phyloP scores from a whole-genome alignment of 768 basidiomycete species.

The Tulasnella sp. region DNA sequence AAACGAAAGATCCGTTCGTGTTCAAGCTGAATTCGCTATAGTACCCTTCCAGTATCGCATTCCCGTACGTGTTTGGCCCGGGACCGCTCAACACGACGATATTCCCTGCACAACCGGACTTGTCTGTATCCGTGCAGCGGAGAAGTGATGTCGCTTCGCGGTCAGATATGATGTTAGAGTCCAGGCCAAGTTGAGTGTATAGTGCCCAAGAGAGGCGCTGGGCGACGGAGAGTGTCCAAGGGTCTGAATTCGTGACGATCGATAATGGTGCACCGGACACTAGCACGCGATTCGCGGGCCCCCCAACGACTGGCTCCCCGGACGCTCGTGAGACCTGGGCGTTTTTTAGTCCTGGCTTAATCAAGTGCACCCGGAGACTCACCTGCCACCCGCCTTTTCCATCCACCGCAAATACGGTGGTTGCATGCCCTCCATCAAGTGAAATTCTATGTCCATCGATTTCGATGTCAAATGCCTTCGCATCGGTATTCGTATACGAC shows the following conservation, averaged over 20 bases:
- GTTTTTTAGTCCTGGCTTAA: neutral
- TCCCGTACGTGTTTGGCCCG: conserved; percentile 2
- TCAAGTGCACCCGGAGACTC: neutral
- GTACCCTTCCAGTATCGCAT: neutral
- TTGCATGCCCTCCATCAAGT: neutral
- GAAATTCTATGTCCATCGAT: neutral
- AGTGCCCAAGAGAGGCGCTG: conserved; percentile 11
- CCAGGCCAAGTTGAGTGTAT: conserved; percentile 13
- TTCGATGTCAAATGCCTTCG: neutral
- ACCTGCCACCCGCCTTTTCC: neutral
- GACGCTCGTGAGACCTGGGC: neutral
- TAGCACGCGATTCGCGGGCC: conserved; percentile 15
- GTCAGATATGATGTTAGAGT: conserved; percentile 12
- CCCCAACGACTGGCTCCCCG: neutral
- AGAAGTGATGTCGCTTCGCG: no score
- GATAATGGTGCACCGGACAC: conserved; percentile 1
- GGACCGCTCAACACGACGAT: conserved; percentile 14
- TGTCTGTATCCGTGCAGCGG: no score
- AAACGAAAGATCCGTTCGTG: neutral
- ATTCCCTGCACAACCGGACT: neutral
- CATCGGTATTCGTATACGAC: neutral
- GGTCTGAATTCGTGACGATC: neutral
- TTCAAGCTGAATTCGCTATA: neutral
- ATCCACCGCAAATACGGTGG: neutral
- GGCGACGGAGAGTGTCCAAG: neutral